Evolutionary conservation across 306 rosid species (phyloP).

Genomic region (Prunus salicina): DNA sequence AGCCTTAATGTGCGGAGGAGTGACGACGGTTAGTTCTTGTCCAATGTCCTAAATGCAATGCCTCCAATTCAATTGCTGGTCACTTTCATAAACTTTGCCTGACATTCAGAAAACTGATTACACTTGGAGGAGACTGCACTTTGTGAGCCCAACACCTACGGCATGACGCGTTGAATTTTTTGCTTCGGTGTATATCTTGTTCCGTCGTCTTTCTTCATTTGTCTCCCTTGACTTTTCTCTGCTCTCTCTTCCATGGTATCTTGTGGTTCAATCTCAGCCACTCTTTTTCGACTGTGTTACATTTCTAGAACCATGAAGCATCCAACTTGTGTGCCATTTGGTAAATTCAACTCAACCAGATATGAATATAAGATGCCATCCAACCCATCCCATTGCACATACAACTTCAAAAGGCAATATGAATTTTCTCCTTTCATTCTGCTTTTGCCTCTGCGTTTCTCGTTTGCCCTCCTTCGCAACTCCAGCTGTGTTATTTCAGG

Average conservation of each 20-base stretch:
- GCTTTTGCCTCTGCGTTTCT: slow-evolving; percentile 34
- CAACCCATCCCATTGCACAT: background rate
- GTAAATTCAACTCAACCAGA: background rate
- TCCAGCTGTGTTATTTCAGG: slow-evolving; percentile 68
- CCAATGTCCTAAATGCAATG: no score
- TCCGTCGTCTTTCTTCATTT: no score
- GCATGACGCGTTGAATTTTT: background rate
- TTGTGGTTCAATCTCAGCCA: background rate
- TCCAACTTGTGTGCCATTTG: background rate
- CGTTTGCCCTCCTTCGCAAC: slow-evolving; percentile 39
- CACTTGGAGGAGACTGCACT: background rate
- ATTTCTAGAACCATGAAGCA: no score
- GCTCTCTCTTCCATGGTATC: no score
- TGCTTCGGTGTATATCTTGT: background rate
- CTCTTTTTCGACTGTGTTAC: background rate
- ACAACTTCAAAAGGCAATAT: background rate
- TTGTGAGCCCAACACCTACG: background rate
- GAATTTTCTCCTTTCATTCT: slow-evolving; percentile 31
- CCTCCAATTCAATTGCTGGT: no score
- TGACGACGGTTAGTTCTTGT: no score
- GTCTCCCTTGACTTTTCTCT: no score
- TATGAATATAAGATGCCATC: background rate
- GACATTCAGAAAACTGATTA: background rate
- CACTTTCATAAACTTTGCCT: background rate
- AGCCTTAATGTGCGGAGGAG: no score